These are phyloP conservation scores for Umbellularia californica DNA, from an alignment of 164 flowering plant genomes.

Conservation along the genomic window DNA sequence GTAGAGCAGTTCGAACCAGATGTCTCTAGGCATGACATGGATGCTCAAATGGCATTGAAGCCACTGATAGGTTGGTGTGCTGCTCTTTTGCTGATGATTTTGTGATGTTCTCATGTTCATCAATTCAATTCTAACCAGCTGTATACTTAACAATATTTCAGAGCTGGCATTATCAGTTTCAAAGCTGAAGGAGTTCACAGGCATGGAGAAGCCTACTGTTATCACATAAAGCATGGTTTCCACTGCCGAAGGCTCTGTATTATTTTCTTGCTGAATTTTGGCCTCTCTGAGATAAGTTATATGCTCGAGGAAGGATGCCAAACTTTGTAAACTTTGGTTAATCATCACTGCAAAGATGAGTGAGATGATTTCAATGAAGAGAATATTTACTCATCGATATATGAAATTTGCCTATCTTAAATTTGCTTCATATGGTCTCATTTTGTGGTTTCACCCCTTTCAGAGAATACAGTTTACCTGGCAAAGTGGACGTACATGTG, in stretches of 20 bases:
- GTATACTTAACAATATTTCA: constrained; percentile 20
- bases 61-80: constrained; percentile 65
- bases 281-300: no score
- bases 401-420: no score
- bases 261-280: no score
- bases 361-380: no score
- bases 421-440: no score
- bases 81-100: background rate
- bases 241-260: background rate
- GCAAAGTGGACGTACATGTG: no score
- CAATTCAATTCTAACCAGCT: background rate
- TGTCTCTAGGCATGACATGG: constrained; percentile 69
- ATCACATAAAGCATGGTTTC: constrained; percentile 52
- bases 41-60: constrained; percentile 88
- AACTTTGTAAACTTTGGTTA: no score
- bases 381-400: no score
- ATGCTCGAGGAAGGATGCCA: no score
- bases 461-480: no score
- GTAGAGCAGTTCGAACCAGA: constrained; percentile 93
- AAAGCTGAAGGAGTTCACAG: constrained; percentile 91
- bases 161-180: constrained; percentile 85
- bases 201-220: constrained; percentile 97
- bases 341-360: no score
- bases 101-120: constrained; percentile 1
- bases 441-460: no score